These are phyloP conservation scores for Melaleuca quinquenervia DNA, from an alignment of 345 rosid species.

Conservation along the genomic window DNA sequence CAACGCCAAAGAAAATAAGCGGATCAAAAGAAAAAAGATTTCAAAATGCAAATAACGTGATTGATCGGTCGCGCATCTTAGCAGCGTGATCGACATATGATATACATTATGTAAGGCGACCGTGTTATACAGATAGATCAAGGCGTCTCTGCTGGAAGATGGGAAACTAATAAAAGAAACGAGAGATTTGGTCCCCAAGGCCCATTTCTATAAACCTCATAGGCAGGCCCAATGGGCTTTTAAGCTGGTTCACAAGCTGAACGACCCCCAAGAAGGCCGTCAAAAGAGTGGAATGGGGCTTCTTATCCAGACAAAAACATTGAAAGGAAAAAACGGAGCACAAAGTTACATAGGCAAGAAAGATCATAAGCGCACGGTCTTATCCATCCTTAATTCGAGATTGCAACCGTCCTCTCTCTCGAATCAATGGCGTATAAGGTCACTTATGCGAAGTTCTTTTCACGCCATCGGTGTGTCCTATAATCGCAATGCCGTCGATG, in stretches of 20 bases:
- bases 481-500: no score
- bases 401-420: no score
- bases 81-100: accelerated
- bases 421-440: no score
- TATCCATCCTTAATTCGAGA: no score
- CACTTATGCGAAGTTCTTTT: no score
- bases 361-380: no score
- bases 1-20: background rate
- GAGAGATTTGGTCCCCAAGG: background rate
- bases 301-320: background rate
- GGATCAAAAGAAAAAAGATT: accelerated
- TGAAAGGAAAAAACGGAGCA: background rate
- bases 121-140: background rate
- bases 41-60: background rate
- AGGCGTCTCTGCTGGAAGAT: no score
- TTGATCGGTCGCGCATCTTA: accelerated
- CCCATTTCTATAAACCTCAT: background rate
- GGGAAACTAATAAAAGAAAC: background rate
- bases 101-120: background rate
- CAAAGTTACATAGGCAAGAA: no score
- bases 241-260: background rate
- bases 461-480: no score
- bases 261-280: background rate
- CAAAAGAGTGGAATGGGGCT: background rate
- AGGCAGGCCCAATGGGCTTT: background rate